Conservation (phyloP, 805 yeast species). For the Spathaspora sp. region DNA sequence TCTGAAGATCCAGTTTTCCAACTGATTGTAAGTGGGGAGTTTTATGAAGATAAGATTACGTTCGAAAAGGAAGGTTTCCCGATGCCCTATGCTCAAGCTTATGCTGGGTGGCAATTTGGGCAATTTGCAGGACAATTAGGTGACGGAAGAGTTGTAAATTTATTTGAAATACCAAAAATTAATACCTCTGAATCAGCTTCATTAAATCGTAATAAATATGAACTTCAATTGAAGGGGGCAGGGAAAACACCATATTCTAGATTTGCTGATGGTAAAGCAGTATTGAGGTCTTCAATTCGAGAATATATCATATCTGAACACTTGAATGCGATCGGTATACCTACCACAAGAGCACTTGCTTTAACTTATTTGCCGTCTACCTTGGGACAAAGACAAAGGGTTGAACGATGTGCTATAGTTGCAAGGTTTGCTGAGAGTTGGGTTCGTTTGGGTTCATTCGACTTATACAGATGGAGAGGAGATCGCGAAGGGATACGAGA, state of each 20-base stretch:
- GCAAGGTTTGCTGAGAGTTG: constrained; percentile 81
- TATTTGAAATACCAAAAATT: constrained; percentile 62
- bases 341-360: constrained; percentile 80
- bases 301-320: constrained; percentile 86
- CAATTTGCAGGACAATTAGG: constrained; percentile 96
- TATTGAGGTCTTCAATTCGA: constrained; percentile 78
- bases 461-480: constrained; percentile 70
- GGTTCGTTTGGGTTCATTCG: constrained; percentile 88
- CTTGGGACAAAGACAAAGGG: constrained; percentile 64
- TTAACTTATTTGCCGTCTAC: constrained; percentile 71
- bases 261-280: constrained; percentile 97
- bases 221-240: constrained; percentile 85
- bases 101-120: constrained; percentile 97
- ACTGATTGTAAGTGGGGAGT: constrained; percentile 59
- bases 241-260: constrained; percentile 91
- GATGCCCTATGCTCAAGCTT: constrained; percentile 84
- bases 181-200: not conserved
- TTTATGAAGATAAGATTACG: constrained; percentile 27
- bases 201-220: constrained; percentile 45
- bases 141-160: constrained; percentile 85
- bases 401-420: constrained; percentile 82
- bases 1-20: constrained; percentile 42
- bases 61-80: constrained; percentile 26
- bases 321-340: constrained; percentile 75
- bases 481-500: constrained; percentile 59